These are phyloP conservation scores for Hanseniaspora vineae DNA, from an alignment of 805 yeast species.

Conservation along the genomic window DNA sequence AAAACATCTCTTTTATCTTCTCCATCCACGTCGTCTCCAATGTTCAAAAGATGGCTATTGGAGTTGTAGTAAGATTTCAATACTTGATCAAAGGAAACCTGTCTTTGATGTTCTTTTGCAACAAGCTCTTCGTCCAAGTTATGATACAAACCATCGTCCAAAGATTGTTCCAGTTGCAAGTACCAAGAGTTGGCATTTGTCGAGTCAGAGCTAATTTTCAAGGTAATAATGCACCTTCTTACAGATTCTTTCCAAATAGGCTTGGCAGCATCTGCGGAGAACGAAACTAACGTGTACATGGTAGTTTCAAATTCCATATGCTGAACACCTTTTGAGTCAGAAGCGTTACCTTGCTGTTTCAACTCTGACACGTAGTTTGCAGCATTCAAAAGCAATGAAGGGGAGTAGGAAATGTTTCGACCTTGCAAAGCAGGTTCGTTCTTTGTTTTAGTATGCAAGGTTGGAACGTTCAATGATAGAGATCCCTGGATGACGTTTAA, in stretches of 20 bases:
- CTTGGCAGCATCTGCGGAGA: slow-evolving; percentile 3
- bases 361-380: not conserved
- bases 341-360: not conserved
- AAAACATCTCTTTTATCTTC: not conserved
- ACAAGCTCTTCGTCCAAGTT: slow-evolving; percentile 32
- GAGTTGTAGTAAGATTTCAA: not conserved
- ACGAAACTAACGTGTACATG: not conserved
- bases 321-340: not conserved
- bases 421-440: not conserved
- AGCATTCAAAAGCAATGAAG: not conserved
- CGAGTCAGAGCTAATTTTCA: slow-evolving; percentile 22
- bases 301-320: not conserved
- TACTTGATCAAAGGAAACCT: not conserved
- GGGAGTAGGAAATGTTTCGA: not conserved
- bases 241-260: slow-evolving; percentile 59
- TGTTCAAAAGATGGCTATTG: not conserved
- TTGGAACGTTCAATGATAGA: not conserved
- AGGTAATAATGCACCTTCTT: slow-evolving; percentile 36
- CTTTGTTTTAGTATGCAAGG: not conserved
- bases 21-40: not conserved
- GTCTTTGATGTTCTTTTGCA: too few relatives aligned
- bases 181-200: not conserved
- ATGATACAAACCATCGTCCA: slow-evolving; percentile 63
- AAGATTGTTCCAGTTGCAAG: slow-evolving; percentile 39
- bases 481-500: not conserved